Evolutionary conservation across 1,284 basidiomycete genomes (phyloP).

Genomic region (Apiotrichum porosum): DNA sequence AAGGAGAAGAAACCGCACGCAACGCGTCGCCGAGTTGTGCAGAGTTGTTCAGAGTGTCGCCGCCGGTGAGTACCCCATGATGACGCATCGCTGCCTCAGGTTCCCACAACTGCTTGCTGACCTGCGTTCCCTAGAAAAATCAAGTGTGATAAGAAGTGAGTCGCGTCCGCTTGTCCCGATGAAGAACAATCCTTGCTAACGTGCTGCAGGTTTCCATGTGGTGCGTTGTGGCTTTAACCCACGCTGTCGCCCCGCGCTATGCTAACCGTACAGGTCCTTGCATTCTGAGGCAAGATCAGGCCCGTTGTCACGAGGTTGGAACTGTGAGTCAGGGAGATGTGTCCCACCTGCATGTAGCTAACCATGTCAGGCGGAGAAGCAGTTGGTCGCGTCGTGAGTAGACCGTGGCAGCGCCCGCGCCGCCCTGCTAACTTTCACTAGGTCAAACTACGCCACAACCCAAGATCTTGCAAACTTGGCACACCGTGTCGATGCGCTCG

Average conservation of each 20-base stretch:
- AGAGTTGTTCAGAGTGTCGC: conserved; percentile 50
- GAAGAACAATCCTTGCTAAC: conserved; percentile 14
- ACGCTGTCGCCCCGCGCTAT: neutral
- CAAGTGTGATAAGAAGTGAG: conserved; percentile 50
- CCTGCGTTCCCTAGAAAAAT: conserved; percentile 33
- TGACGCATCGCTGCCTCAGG: too few relatives aligned
- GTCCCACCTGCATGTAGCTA: neutral
- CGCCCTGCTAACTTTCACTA: conserved; percentile 6
- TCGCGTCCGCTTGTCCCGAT: conserved; percentile 11
- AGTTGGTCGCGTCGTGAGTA: conserved; percentile 32
- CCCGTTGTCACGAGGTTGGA: conserved; percentile 48
- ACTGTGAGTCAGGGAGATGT: conserved; percentile 29
- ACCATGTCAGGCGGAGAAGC: conserved; percentile 36
- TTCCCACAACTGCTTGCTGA: too few relatives aligned
- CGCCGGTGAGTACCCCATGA: conserved; percentile 21
- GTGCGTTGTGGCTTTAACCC: neutral
- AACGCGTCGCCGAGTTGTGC: conserved; percentile 45
- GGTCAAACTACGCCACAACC: conserved; percentile 41
- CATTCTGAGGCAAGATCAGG: conserved; percentile 44
- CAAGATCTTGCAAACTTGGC: conserved; percentile 43
- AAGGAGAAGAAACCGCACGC: conserved; percentile 41
- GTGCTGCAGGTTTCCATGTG: conserved; percentile 10
- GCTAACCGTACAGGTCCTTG: conserved; percentile 34
- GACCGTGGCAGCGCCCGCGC: too few relatives aligned
- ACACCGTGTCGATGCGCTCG: conserved; percentile 47